A percentile compares a stretch with the other conserved stretches of the same genome.
phyloP scores from a whole-genome alignment of 805 yeast genomes.

The Candida koratica region DNA sequence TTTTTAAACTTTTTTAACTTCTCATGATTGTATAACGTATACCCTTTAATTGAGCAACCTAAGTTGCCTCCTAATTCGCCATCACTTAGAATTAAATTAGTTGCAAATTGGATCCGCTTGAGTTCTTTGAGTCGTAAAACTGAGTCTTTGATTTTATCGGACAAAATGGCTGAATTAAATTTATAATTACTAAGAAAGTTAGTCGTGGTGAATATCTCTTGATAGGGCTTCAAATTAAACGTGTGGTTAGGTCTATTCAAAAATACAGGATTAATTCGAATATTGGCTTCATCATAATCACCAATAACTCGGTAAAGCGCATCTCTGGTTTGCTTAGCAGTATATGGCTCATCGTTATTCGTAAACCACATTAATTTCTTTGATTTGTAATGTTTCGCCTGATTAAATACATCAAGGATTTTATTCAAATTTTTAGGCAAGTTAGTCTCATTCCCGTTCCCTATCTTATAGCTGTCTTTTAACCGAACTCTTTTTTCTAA shows the following conservation, averaged over 20 bases:
- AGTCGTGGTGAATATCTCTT: slow-evolving; percentile 54
- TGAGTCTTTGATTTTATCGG: slow-evolving; percentile 41
- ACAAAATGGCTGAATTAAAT: slow-evolving; percentile 19
- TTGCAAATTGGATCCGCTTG: slow-evolving; percentile 57
- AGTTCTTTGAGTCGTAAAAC: slow-evolving; percentile 59
- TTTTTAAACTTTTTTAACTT: slow-evolving; percentile 45
- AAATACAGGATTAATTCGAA: slow-evolving; percentile 62
- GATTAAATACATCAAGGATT: slow-evolving; percentile 52
- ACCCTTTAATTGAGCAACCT: slow-evolving; percentile 68
- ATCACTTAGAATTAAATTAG: slow-evolving; percentile 56
- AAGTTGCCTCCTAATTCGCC: slow-evolving; percentile 33
- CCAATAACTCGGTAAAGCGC: slow-evolving; percentile 53
- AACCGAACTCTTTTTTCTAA: slow-evolving; percentile 10
- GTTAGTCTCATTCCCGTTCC: slow-evolving; percentile 6
- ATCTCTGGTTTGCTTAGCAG: slow-evolving; percentile 34
- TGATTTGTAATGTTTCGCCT: slow-evolving; percentile 44
- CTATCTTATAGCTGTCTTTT: slow-evolving; percentile 12
- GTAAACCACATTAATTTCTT: slow-evolving; percentile 70
- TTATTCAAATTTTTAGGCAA: slow-evolving; percentile 43
- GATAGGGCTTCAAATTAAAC: slow-evolving; percentile 43
- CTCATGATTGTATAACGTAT: slow-evolving; percentile 56
- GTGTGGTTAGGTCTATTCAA: slow-evolving; percentile 30
- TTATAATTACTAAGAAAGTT: slow-evolving; percentile 33
- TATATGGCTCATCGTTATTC: slow-evolving; percentile 66
- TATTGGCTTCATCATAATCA: slow-evolving; percentile 54